These are phyloP conservation scores for Urochloa ruziziensis DNA, from an alignment of 176 grass and related monocot species.

Conservation along the genomic window DNA sequence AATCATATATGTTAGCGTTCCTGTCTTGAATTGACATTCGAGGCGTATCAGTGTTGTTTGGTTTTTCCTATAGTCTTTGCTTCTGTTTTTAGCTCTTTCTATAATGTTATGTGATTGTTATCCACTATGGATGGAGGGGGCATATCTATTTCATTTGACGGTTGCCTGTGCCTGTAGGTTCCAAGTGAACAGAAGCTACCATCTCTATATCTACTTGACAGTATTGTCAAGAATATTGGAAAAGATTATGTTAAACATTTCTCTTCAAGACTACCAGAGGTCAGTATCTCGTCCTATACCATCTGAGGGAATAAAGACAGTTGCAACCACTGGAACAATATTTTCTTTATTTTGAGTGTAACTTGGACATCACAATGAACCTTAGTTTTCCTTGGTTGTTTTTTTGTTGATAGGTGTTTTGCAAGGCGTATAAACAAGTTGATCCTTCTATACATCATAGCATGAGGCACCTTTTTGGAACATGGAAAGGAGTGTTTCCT, in stretches of 20 bases:
- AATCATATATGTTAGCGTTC: not conserved
- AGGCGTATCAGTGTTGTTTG: not conserved
- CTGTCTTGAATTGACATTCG: not conserved
- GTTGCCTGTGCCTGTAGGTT: conserved; percentile 61
- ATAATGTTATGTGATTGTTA: conserved; percentile 14
- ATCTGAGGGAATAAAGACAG: not conserved
- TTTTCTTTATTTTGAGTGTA: conserved; percentile 14
- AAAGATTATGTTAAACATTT: conserved; percentile 97
- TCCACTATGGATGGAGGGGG: not conserved
- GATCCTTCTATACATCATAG: conserved; percentile 84
- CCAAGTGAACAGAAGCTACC: conserved; percentile 90
- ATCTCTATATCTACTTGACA: conserved; percentile 94
- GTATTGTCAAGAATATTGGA: conserved; percentile 99
- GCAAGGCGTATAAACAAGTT: conserved; percentile 93
- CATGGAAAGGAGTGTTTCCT: conserved; percentile 98
- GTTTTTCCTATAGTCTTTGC: conserved; percentile 1
- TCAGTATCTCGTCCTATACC: conserved; percentile 25
- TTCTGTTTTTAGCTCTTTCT: not conserved
- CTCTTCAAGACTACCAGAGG: conserved; percentile 80
- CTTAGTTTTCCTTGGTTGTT: conserved; percentile 11
- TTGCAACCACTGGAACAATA: not conserved
- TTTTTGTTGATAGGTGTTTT: conserved; percentile 71
- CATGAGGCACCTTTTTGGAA: conserved; percentile 98
- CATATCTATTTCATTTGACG: conserved; percentile 32
- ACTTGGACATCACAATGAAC: conserved; percentile 16